Evolutionary conservation across 2,329 filamentous ascomycete species (phyloP).

Genomic region (Aspergillus brasiliensis): DNA sequence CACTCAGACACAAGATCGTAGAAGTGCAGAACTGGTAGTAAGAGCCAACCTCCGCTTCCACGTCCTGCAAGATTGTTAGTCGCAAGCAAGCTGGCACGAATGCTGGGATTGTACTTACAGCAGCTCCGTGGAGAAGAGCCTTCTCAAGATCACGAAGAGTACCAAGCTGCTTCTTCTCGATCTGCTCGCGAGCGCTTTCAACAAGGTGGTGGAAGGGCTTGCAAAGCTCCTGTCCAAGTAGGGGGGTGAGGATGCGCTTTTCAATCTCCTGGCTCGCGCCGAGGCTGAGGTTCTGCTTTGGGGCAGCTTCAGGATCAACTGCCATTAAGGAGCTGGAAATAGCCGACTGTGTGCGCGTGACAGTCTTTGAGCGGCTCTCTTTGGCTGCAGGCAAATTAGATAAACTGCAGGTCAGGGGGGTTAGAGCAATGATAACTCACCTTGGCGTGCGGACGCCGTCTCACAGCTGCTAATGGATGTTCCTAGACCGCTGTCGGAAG

Average conservation of each 20-base stretch:
- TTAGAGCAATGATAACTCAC: conserved; percentile 15
- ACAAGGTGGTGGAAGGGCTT: conserved; percentile 82
- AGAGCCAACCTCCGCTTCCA: conserved; percentile 60
- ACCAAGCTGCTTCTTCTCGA: conserved; percentile 81
- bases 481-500: conserved; percentile 85
- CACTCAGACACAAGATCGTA: conserved; percentile 86
- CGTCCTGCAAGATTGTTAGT: conserved; percentile 27
- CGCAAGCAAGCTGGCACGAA: conserved; percentile 67
- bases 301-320: conserved; percentile 47
- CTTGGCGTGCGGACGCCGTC: conserved; percentile 52
- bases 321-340: conserved; percentile 63
- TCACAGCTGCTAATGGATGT: conserved; percentile 71
- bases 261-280: conserved; percentile 76
- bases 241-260: conserved; percentile 75
- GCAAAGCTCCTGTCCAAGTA: conserved; percentile 71
- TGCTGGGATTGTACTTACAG: conserved; percentile 79
- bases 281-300: conserved; percentile 64
- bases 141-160: conserved; percentile 94
- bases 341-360: conserved; percentile 47
- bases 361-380: conserved; percentile 20
- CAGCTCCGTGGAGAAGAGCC: conserved; percentile 85
- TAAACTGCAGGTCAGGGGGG: background rate
- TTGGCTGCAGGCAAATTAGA: conserved; percentile 25
- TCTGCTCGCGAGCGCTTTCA: conserved; percentile 74
- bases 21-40: conserved; percentile 90